Conservation (phyloP, 164 flowering plant species). For the Houttuynia cordata region DNA sequence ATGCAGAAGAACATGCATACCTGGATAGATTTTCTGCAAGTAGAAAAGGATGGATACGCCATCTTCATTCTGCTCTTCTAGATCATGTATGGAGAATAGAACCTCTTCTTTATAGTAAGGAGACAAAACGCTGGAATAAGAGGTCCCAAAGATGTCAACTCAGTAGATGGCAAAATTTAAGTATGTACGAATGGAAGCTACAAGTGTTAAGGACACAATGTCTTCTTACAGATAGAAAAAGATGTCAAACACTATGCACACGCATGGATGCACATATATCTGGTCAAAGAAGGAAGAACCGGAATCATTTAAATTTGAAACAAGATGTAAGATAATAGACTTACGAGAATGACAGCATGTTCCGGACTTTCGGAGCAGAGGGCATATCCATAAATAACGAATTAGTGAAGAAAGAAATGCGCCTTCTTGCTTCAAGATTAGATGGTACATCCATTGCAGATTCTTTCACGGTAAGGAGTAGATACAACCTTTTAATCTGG, state of each 20-base stretch:
- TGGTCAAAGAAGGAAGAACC: neutral
- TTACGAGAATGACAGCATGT: conserved; percentile 98
- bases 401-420: conserved; percentile 90
- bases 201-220: neutral
- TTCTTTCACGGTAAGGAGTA: conserved; percentile 86
- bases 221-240: neutral
- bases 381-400: conserved; percentile 99
- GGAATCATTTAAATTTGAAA: neutral
- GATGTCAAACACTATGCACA: neutral
- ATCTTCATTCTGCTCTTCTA: conserved; percentile 80
- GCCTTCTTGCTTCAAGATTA: conserved; percentile 89
- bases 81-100: conserved; percentile 59
- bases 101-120: conserved; percentile 93
- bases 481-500: conserved; percentile 72
- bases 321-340: conserved; percentile 10
- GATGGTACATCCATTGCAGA: conserved; percentile 99
- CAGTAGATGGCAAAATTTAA: neutral
- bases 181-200: neutral
- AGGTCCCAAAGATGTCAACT: neutral
- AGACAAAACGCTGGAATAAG: conserved; percentile 63
- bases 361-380: conserved; percentile 87
- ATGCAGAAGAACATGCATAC: conserved; percentile 19
- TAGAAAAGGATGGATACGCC: conserved; percentile 94
- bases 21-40: conserved; percentile 95
- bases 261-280: neutral